Conservation (phyloP, 140 eudicot genomes). For the Cichorium intybus region DNA sequence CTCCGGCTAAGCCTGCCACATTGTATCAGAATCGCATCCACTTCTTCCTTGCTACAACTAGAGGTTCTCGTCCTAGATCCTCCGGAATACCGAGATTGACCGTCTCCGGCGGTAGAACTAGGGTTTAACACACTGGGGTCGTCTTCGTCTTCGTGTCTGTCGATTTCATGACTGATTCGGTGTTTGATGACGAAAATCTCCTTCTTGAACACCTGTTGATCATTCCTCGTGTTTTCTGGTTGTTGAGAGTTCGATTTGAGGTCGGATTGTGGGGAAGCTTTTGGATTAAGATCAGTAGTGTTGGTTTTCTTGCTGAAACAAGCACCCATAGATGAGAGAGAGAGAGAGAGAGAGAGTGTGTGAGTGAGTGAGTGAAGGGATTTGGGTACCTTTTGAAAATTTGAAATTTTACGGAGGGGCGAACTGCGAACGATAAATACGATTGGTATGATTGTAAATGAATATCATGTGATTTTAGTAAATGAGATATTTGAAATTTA, state of each 20-base stretch:
- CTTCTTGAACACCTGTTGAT: conserved; percentile 44
- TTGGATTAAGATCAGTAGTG: conserved; percentile 19
- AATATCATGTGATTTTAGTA: neutral
- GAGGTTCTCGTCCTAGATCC: conserved; percentile 50
- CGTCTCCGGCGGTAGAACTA: neutral
- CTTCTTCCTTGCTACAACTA: conserved; percentile 76
- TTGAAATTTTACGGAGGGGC: conserved; percentile 15
- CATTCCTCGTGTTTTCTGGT: conserved; percentile 22
- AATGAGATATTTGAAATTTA: neutral
- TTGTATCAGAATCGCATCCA: conserved; percentile 74
- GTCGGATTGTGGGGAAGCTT: conserved; percentile 26
- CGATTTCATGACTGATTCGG: conserved; percentile 58
- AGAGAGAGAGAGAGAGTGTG: conserved; percentile 2
- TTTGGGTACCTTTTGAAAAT: conserved; percentile 20
- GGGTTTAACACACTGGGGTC: conserved; percentile 20
- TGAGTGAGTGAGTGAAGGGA: neutral
- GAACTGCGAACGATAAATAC: neutral
- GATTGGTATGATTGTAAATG: neutral
- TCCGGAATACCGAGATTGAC: neutral
- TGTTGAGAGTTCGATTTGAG: conserved; percentile 14
- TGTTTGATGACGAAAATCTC: conserved; percentile 76
- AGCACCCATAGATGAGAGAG: conserved; percentile 52
- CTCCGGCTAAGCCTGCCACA: conserved; percentile 86
- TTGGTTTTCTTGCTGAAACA: conserved; percentile 69
- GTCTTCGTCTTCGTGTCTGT: conserved; percentile 42